phyloP scores from a whole-genome alignment of 306 rosid species.

The Hippophae tibetana region DNA sequence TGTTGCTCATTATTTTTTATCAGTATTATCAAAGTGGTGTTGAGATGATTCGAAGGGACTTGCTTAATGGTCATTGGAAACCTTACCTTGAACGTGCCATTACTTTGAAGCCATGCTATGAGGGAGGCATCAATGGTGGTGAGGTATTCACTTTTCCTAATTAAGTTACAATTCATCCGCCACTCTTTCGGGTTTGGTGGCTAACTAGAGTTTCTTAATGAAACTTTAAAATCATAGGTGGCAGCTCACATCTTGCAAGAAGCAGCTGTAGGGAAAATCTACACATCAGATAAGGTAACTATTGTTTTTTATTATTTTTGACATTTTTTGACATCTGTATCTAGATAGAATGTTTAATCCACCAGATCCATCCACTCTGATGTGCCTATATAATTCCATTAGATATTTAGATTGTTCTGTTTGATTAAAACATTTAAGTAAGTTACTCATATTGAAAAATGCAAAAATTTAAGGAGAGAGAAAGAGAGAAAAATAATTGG shows the following conservation, averaged over 20 bases:
- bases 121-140: conserved; percentile 88
- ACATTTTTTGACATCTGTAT: background rate
- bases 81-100: conserved; percentile 96
- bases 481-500: no score
- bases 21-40: conserved; percentile 89
- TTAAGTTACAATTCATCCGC: background rate
- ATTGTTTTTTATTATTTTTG: conserved; percentile 8
- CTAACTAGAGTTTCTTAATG: background rate
- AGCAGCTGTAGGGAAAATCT: conserved; percentile 85
- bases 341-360: background rate
- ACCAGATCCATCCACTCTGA: background rate
- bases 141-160: conserved; percentile 46
- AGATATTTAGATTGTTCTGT: background rate
- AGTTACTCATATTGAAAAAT: no score
- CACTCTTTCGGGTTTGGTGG: no score
- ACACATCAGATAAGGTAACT: conserved; percentile 84
- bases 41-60: conserved; percentile 96
- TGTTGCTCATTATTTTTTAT: background rate
- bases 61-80: conserved; percentile 96
- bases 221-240: conserved; percentile 41
- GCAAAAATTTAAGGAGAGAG: no score
- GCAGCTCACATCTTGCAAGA: conserved; percentile 94
- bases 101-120: conserved; percentile 91
- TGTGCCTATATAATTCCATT: background rate
- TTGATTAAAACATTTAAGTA: no score